These are phyloP conservation scores for Aspergillus hancockii DNA, from an alignment of 495 filamentous ascomycete genomes.

Conservation along the genomic window DNA sequence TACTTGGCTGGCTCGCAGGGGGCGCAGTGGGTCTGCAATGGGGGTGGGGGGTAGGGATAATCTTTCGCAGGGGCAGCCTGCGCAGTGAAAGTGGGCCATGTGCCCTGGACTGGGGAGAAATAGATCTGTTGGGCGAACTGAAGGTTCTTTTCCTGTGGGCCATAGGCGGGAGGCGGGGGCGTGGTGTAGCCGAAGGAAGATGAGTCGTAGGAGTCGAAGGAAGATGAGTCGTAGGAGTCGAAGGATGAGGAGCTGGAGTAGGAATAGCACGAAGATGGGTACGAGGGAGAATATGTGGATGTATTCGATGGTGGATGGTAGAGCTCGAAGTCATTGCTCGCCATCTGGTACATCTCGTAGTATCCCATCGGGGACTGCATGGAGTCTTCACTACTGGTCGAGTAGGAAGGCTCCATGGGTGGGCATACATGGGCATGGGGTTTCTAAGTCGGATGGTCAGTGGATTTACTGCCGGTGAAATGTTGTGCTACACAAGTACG, in stretches of 20 bases:
- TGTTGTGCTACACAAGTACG: not conserved
- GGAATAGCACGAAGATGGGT: conserved; percentile 2
- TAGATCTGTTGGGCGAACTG: not conserved
- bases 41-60: conserved; percentile 16
- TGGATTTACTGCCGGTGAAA: not conserved
- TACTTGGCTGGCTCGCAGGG: conserved; percentile 19
- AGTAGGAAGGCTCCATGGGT: conserved; percentile 28
- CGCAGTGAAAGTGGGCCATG: not conserved
- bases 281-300: conserved; percentile 2
- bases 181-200: conserved; percentile 16
- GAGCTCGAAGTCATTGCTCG: conserved; percentile 24
- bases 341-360: conserved; percentile 31
- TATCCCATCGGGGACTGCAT: conserved; percentile 31
- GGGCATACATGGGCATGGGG: conserved; percentile 21
- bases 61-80: conserved; percentile 2
- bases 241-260: conserved; percentile 11
- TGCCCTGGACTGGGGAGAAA: not conserved
- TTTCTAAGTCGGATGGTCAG: conserved; percentile 12
- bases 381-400: conserved; percentile 25
- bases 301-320: not conserved
- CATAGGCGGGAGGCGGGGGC: conserved; percentile 18
- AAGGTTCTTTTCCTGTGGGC: not conserved
- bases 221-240: not conserved
- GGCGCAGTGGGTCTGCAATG: conserved; percentile 12
- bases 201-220: conserved; percentile 13